Evolutionary conservation across 495 filamentous ascomycete genomes (phyloP).

Genomic region (Cetradonia linearis): DNA sequence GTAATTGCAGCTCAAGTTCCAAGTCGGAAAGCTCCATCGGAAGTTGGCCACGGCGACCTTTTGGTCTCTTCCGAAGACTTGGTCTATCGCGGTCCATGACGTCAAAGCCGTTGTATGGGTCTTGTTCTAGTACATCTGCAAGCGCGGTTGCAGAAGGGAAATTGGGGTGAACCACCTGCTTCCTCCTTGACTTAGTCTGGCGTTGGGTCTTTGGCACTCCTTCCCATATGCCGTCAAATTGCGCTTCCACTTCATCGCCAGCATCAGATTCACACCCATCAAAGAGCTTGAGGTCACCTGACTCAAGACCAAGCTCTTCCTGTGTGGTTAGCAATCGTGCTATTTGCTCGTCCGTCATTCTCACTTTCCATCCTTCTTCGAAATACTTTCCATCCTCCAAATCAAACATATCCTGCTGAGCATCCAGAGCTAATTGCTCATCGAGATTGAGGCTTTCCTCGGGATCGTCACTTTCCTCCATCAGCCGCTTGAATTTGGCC

Average conservation of each 20-base stretch:
- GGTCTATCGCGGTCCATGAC: conserved; percentile 72
- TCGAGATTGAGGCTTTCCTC: conserved; percentile 26
- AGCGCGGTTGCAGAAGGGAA: conserved; percentile 53
- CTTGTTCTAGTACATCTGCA: conserved; percentile 51
- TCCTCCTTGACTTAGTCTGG: conserved; percentile 9
- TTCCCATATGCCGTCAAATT: conserved; percentile 15
- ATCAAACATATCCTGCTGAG: conserved; percentile 33
- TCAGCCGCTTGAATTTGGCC: conserved; percentile 14
- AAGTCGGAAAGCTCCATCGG: conserved; percentile 58
- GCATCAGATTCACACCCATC: conserved; percentile 27
- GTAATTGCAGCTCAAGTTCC: conserved; percentile 56
- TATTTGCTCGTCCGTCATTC: conserved; percentile 47
- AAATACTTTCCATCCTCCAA: conserved; percentile 30
- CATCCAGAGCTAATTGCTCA: conserved; percentile 29
- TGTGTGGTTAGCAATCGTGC: conserved; percentile 54
- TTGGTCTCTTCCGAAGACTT: conserved; percentile 44
- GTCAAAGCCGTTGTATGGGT: conserved; percentile 67
- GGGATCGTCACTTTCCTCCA: conserved; percentile 21
- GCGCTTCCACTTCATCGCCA: conserved; percentile 15
- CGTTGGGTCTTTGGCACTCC: conserved; percentile 7
- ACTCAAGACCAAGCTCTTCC: conserved; percentile 52
- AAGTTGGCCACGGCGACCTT: conserved; percentile 40
- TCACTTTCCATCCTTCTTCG: conserved; percentile 21
- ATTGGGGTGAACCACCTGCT: conserved; percentile 12
- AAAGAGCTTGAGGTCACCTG: conserved; percentile 47